Conservation (phyloP, 2,329 filamentous ascomycete species). For the Xylaria digitata region DNA sequence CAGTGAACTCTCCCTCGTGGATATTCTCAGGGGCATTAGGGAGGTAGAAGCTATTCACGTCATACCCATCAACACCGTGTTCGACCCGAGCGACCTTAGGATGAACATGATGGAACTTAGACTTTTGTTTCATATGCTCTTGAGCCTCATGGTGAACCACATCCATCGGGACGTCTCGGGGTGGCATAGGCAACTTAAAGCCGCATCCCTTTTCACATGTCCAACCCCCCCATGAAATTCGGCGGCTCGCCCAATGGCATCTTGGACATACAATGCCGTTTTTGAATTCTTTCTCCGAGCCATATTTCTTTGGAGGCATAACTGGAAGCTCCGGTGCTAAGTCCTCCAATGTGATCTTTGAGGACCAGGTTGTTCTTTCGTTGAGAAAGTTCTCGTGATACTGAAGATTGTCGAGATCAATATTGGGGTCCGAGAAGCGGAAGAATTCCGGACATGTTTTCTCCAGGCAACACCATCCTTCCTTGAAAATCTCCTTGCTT, state of each 20-base stretch:
- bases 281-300: constrained; percentile 64
- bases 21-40: constrained; percentile 52
- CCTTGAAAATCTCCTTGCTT: constrained; percentile 54
- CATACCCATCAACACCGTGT: constrained; percentile 51
- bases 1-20: constrained; percentile 52
- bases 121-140: not conserved
- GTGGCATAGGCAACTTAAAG: constrained; percentile 52
- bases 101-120: constrained; percentile 23
- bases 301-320: constrained; percentile 46
- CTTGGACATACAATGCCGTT: constrained; percentile 73
- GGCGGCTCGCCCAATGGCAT: constrained; percentile 71
- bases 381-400: constrained; percentile 70
- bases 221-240: constrained; percentile 72
- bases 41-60: constrained; percentile 49
- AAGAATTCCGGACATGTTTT: constrained; percentile 64
- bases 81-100: not conserved
- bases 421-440: constrained; percentile 43
- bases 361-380: constrained; percentile 59
- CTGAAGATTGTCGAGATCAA: constrained; percentile 50
- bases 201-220: constrained; percentile 66
- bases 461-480: constrained; percentile 49
- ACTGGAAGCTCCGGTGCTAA: constrained; percentile 46
- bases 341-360: constrained; percentile 51
- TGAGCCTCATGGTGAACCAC: constrained; percentile 40
- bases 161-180: constrained; percentile 40